Evolutionary conservation across 495 filamentous ascomycete genomes (phyloP), one percentile per base, ranked within the genome.

Genomic region (Penicillium chermesinum): DNA sequence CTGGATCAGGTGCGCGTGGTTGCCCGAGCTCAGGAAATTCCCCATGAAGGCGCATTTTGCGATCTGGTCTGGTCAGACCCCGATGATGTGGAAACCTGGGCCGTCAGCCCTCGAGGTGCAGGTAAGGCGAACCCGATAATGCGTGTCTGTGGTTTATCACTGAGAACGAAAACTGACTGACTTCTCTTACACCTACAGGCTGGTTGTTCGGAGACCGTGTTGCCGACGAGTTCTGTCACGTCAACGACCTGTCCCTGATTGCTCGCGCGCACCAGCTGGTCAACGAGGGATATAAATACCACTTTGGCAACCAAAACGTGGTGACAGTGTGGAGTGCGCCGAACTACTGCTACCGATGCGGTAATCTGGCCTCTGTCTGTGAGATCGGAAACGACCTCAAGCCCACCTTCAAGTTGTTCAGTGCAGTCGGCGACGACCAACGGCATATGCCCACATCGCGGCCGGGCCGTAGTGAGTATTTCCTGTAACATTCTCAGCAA

Each of bases 291-390:
- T 98, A 95, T 76, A 98, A 97, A 73, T 97, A 89, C 64, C 93
- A 98, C 64, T 98, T 98, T 69, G 70, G 81, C 42, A 85, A 96
- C 61, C 91, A 95, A 61, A 93, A 94, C 18, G 93, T 98, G 43
- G 93, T 96, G n/a, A 98, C 93, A 0, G 93, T 98, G 22, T 98
- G 93, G 93, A 95, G 88, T 21, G 93, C 93, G 0, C 93, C 93
- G 9, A 98, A 98, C 67, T 98, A 98, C 77, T 98, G 93, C 71
- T 98, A 98, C 64, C 87, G 93, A 22, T 98, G 93, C 59, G 93
- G 93, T 42, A 98, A 98, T 57, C 84, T 98, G 30, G 93, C 93
- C 9, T 94, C 88, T 12, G 96, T 98, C 58, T 97, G 96, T 85
- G 91, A 90, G 45, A 81, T 98, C 35, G 82, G 82, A 22, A 86